Conservation (phyloP, 2,329 filamentous ascomycete species). For the Talaromyces sp. region DNA sequence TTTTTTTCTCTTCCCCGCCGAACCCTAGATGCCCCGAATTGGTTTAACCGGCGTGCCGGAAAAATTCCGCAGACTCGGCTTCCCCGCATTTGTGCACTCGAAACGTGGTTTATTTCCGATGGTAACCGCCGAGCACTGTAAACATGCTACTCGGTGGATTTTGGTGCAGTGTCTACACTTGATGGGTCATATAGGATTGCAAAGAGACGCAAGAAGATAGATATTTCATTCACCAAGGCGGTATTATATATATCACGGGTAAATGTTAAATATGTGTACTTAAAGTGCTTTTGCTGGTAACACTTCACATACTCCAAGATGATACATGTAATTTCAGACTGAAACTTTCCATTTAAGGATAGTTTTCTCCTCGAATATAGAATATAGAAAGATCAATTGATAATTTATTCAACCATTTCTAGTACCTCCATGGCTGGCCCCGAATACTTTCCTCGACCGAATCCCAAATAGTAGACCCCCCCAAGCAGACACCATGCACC, state of each 20-base stretch:
- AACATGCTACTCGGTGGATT: neutral
- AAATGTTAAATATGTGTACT: too few species aligned
- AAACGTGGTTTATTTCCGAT: slow-evolving; percentile 19
- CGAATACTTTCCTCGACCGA: neutral
- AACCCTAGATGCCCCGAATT: neutral
- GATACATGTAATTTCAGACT: too few species aligned
- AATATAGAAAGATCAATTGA: neutral
- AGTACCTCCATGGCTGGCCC: neutral
- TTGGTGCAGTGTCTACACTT: too few species aligned
- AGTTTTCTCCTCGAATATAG: neutral
- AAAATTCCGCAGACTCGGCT: neutral
- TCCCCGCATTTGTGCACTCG: slow-evolving; percentile 26
- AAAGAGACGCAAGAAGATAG: too few species aligned
- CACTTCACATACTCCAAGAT: too few species aligned
- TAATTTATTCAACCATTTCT: neutral
- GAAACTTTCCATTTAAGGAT: too few species aligned
- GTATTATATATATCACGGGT: neutral
- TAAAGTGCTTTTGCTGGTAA: too few species aligned
- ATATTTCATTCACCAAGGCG: neutral
- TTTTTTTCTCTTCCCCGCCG: neutral
- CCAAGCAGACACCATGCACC: neutral
- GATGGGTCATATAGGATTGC: too few species aligned
- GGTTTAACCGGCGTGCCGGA: neutral
- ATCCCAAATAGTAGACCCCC: neutral
- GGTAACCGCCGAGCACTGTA: slow-evolving; percentile 28